These are phyloP conservation scores for Discostella pseudostelligera DNA, from an alignment of 108 stramenopile genomes.

Conservation along the genomic window DNA sequence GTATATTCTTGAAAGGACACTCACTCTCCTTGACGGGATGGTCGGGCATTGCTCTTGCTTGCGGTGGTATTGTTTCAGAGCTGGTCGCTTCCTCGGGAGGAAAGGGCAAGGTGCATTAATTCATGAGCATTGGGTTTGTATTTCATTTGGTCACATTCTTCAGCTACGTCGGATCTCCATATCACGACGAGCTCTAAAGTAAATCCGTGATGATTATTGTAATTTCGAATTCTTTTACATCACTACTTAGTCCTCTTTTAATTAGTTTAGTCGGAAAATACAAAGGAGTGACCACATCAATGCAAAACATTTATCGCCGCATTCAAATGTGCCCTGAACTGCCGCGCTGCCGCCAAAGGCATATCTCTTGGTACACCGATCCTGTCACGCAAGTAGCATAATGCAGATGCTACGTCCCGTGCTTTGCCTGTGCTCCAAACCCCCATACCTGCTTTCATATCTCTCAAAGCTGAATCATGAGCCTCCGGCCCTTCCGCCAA, in stretches of 20 bases:
- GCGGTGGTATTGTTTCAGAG: slow-evolving; percentile 86
- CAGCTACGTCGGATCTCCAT: no score
- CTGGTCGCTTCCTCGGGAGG: slow-evolving; percentile 66
- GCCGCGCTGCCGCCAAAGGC: slow-evolving; percentile 71
- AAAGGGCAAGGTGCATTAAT: slow-evolving; percentile 50
- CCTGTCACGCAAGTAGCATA: slow-evolving; percentile 77
- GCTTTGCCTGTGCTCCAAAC: slow-evolving; percentile 42
- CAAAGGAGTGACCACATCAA: neutral
- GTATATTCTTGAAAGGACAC: slow-evolving; percentile 91
- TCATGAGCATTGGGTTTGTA: no score
- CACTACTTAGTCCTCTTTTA: no score
- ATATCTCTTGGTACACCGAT: slow-evolving; percentile 82
- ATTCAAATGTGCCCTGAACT: slow-evolving; percentile 82
- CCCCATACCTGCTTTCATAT: slow-evolving; percentile 38
- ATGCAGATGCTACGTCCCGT: slow-evolving; percentile 56
- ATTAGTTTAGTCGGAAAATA: neutral
- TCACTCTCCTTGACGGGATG: slow-evolving; percentile 81
- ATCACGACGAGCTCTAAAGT: no score
- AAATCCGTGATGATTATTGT: no score
- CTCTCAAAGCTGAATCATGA: slow-evolving; percentile 37
- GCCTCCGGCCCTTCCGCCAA: slow-evolving; percentile 42
- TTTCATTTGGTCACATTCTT: no score
- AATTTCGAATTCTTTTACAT: no score
- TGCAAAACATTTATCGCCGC: slow-evolving; percentile 63
- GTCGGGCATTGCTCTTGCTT: slow-evolving; percentile 86